Base-by-base conservation (phyloP, 2,329 filamentous ascomycete species). In the Colletotrichum spinosum region DNA sequence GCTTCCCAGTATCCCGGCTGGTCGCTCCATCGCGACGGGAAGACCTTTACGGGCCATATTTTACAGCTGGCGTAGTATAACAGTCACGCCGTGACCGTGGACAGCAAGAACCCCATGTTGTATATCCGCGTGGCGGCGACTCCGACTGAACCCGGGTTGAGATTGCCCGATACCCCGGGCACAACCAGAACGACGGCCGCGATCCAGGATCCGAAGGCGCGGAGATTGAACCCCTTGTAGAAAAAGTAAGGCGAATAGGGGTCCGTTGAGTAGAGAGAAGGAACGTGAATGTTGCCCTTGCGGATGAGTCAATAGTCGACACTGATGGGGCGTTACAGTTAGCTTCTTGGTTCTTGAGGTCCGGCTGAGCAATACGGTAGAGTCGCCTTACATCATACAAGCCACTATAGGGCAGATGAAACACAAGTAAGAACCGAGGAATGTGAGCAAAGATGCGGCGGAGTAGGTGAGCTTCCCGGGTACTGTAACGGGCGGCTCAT, bases 91-190 rank as follows among this genome's bases (percentile, higher is more conserved):
- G 33, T 55, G 53, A 46, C 11, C 8, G 46, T 42, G 2, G 55
- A 59, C 7, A 59, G 11, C 25, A 59, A 13, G n/a, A 59, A 59
- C 7, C 55, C 55, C 38, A 59, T 45, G 25, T 59, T 52, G 46
- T 59, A 52, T 12, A 59, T 59, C 9, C 46, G 46, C 12, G 17
- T 34, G 9, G 46, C 46, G 9, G 55, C 46, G 8, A 42, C 8
- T 8, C 37, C 38, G 6, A 59, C n/a, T 15, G 38, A 41, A 1
- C 33, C 56, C 6, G 56, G 56, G 13, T 44, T 15, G 7, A 60
- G 42, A 38, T 42, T 55, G n/a, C 53, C 42, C 4, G 53, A 46
- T 0, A 48, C 42, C 33, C 53, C 53, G 7, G 41, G 53, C 41
- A 55, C 8, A 25, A 46, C n/a, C 3, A 55, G 2, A 7, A 37